Percentiles rank a stretch among this genome's conserved stretches.
Evolutionary conservation across 2,329 filamentous ascomycete genomes (phyloP).

Genomic region (Gaeumannomyces sp.): DNA sequence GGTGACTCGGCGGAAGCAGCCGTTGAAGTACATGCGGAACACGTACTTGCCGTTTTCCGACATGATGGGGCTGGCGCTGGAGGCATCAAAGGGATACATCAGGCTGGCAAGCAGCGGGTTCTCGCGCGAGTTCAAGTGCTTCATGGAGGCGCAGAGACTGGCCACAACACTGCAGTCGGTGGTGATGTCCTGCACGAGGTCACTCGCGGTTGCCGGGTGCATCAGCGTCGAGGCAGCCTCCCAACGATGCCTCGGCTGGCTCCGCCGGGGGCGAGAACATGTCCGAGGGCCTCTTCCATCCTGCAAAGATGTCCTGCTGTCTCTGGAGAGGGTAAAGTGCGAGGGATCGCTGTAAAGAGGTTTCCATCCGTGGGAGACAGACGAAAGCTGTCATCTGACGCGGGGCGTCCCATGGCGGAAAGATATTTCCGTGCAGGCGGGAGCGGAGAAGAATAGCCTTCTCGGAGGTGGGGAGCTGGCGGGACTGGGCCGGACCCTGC

Average conservation of each 20-base stretch:
- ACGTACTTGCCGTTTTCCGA: conserved; percentile 86
- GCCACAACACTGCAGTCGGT: conserved; percentile 97
- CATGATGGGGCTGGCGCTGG: conserved; percentile 48
- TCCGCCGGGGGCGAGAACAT: conserved; percentile 40
- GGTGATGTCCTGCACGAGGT: conserved; percentile 91
- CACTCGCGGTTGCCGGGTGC: conserved; percentile 48
- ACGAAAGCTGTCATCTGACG: conserved; percentile 55
- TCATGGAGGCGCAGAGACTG: conserved; percentile 78
- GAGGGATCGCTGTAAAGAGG: conserved; percentile 61
- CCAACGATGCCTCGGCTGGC: conserved; percentile 7
- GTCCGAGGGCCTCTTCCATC: conserved; percentile 74
- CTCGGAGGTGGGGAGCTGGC: conserved; percentile 62
- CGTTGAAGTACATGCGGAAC: conserved; percentile 92
- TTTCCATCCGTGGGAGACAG: conserved; percentile 35
- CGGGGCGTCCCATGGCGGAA: conserved; percentile 73
- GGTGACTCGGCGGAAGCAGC: conserved; percentile 77
- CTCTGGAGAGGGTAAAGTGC: conserved; percentile 66
- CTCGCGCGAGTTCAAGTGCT: conserved; percentile 62
- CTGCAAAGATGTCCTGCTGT: conserved; percentile 70
- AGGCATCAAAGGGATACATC: conserved; percentile 64
- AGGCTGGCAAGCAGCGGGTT: conserved; percentile 63
- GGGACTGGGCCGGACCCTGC: conserved; percentile 35
- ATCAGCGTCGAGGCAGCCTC: conserved; percentile 18
- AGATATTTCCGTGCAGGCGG: conserved; percentile 73
- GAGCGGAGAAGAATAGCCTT: conserved; percentile 71